Base-by-base conservation (phyloP, 495 filamentous ascomycete species). In the Aspergillus olivimuriae region DNA sequence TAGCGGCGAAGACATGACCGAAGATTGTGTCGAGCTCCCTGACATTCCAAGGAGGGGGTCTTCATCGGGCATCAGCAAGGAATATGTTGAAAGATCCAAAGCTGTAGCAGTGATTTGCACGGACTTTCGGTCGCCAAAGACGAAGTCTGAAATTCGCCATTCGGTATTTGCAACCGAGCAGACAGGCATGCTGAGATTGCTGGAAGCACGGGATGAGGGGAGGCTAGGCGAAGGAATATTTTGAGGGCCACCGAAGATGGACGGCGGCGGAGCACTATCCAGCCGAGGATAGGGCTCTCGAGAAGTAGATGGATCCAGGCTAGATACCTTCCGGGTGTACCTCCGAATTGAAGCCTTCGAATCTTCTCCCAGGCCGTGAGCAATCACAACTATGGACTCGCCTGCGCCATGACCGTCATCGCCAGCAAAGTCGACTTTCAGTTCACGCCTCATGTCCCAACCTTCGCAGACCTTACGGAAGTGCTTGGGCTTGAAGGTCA, bases 381-480 rank as follows among this genome's bases (percentile, higher is more conserved):
- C 74, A 42, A 95, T 73, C 2, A 94, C 78, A 39, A 94, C 69
- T 5, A 94, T 60, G 12, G 69, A 73, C 60, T 95, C 89, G 18
- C 88, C 88, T 28, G 77, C 79, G 10, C 79, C 80, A 34, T 70
- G 65, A 12, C 81, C 76, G 62, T 94, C 87, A 48, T 84, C 85
- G 34, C 80, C 81, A 18, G 84, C 84, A 65, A 95, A 98, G 59
- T 98, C 92, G 6, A 95, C 86, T 56, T 89, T 82, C 15, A 97
- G 62, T 37, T 73, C 83, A 40, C 89, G 79, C 41, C 81, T 78
- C 90, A 97, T 97, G 51, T 95, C 84, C 92, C 94, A 97, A 3
- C 84, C 83, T 41, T 83, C 69, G 62, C 86, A 96, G 6, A 79
- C 66, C 52, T 83, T 86, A 18, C 76, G 81, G 63, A 90, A 96